Conservation (phyloP, 306 rosid species). For the Trifolium pratense region DNA sequence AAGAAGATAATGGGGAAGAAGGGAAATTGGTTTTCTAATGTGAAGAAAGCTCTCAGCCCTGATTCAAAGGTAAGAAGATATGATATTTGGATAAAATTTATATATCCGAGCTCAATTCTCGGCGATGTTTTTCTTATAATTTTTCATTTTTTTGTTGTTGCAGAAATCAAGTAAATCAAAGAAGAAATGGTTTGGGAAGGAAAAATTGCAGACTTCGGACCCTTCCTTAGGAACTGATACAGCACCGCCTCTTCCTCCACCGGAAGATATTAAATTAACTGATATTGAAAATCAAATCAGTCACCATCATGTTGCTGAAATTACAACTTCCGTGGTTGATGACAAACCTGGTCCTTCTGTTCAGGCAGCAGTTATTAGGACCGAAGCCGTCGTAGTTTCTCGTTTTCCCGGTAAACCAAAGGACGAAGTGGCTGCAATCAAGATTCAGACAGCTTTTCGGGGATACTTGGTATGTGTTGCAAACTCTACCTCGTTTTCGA, state of each 20-base stretch:
- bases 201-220: slow-evolving; percentile 57
- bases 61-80: slow-evolving; percentile 74
- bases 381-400: slow-evolving; percentile 43
- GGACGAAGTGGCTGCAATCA: slow-evolving; percentile 85
- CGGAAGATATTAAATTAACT: slow-evolving; percentile 60
- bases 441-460: slow-evolving; percentile 91
- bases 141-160: slow-evolving; percentile 9
- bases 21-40: slow-evolving; percentile 91
- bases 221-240: slow-evolving; percentile 51
- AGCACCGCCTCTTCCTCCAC: slow-evolving; percentile 61
- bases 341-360: slow-evolving; percentile 48
- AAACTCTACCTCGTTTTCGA: not conserved
- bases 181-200: slow-evolving; percentile 98
- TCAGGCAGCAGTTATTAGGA: slow-evolving; percentile 50
- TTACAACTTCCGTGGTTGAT: slow-evolving; percentile 38
- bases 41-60: slow-evolving; percentile 97
- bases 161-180: slow-evolving; percentile 77
- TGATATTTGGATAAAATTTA: slow-evolving; percentile 52
- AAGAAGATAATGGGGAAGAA: slow-evolving; percentile 86
- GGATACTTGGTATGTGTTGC: slow-evolving; percentile 79
- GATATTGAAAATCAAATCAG: slow-evolving; percentile 56
- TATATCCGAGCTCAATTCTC: not conserved
- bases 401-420: slow-evolving; percentile 64
- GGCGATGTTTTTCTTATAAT: slow-evolving; percentile 38
- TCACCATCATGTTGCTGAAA: slow-evolving; percentile 53